phyloP scores from a whole-genome alignment of 163 green algal genomes.

The Smithsoniella earleae region DNA sequence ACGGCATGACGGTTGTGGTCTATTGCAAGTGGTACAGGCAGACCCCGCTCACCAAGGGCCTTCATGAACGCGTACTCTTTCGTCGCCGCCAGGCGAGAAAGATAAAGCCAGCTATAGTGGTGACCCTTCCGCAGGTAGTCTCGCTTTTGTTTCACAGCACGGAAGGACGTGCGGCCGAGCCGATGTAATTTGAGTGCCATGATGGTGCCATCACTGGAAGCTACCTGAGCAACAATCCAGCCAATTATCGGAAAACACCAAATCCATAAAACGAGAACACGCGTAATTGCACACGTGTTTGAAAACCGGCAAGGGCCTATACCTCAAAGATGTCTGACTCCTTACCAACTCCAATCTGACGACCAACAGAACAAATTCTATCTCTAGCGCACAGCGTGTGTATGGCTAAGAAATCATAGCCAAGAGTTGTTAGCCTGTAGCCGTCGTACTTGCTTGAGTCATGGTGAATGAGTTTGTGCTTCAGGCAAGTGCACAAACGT shows the following conservation, averaged over 20 bases:
- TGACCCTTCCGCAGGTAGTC: slow-evolving; percentile 86
- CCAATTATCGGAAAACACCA: no score
- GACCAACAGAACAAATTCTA: slow-evolving; percentile 71
- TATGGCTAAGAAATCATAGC: slow-evolving; percentile 97
- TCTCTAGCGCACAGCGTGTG: slow-evolving; percentile 72
- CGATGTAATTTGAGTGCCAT: slow-evolving; percentile 95
- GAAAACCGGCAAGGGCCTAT: no score
- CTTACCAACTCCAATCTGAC: slow-evolving; percentile 95
- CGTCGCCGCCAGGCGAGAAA: slow-evolving; percentile 72
- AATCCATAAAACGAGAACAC: no score
- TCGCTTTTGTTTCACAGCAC: slow-evolving; percentile 90
- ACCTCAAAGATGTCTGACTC: slow-evolving; percentile 96
- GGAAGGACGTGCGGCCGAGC: slow-evolving; percentile 92
- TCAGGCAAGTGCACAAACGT: slow-evolving; percentile 71
- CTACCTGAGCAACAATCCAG: no score
- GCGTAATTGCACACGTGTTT: no score
- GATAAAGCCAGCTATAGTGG: slow-evolving; percentile 46
- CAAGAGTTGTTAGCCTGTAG: slow-evolving; percentile 89
- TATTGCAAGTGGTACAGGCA: slow-evolving; percentile 83
- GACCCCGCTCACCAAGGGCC: slow-evolving; percentile 76
- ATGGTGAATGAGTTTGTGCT: slow-evolving; percentile 96
- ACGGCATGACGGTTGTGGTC: slow-evolving; percentile 93
- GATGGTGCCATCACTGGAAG: slow-evolving; percentile 76
- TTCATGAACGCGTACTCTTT: slow-evolving; percentile 98
- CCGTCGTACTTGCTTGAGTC: slow-evolving; percentile 86